These are phyloP conservation scores for Annulohypoxylon bovei DNA, from an alignment of 495 filamentous ascomycete species.

Conservation along the genomic window DNA sequence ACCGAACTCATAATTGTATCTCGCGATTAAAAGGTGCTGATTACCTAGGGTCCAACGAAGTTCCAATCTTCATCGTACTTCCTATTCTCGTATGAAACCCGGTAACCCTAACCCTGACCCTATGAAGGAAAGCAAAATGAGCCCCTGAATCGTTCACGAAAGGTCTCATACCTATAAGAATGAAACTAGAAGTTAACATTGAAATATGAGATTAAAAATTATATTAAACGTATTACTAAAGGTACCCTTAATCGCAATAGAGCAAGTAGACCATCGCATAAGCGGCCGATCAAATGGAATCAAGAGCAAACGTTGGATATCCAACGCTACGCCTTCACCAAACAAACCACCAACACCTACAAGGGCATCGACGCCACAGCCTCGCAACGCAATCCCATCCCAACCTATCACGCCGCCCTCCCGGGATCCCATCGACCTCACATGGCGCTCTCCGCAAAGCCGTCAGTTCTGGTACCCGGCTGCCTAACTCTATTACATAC, in stretches of 20 bases:
- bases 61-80: too few relatives aligned
- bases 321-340: neutral
- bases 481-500: slow-evolving; percentile 11
- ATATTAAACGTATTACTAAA: neutral
- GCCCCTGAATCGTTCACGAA: too few relatives aligned
- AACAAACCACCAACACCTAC: neutral
- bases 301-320: neutral
- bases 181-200: too few relatives aligned
- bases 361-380: neutral
- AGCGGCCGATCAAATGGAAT: neutral
- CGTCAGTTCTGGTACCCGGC: neutral
- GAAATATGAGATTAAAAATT: neutral
- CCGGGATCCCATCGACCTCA: neutral
- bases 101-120: too few relatives aligned
- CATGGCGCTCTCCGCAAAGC: neutral
- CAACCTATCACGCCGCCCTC: neutral
- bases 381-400: neutral
- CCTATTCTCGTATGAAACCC: too few relatives aligned
- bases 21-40: too few relatives aligned
- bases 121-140: too few relatives aligned
- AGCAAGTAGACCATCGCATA: neutral
- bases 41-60: too few relatives aligned
- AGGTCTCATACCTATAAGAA: too few relatives aligned
- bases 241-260: neutral
- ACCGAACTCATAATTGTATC: too few relatives aligned